These are phyloP conservation scores for Xylariaceae sp. DNA, from an alignment of 2,329 filamentous ascomycete species.

Conservation along the genomic window DNA sequence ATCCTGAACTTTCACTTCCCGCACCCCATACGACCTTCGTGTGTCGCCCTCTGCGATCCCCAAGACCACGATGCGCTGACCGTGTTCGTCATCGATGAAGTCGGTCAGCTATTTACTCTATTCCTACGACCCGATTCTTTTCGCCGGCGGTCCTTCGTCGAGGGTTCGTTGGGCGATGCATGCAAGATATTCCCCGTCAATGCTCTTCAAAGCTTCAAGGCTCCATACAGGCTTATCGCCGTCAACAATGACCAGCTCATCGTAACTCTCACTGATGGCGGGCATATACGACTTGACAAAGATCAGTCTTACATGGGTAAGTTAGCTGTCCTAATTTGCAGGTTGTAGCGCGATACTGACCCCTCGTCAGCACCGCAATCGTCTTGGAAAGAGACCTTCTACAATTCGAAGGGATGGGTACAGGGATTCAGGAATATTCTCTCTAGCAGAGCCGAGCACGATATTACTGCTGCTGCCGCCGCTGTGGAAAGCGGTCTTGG, in stretches of 20 bases:
- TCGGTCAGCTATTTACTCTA: conserved; percentile 78
- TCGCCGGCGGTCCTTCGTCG: conserved; percentile 61
- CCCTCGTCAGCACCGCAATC: conserved; percentile 28
- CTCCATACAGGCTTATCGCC: conserved; percentile 76
- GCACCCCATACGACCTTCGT: conserved; percentile 66
- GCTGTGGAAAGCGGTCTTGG: conserved; percentile 52
- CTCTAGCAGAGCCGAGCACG: conserved; percentile 59
- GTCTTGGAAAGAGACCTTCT: conserved; percentile 68
- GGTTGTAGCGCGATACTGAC: conserved; percentile 21
- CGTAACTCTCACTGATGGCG: conserved; percentile 75
- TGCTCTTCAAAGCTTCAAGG: conserved; percentile 66
- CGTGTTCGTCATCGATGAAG: conserved; percentile 62
- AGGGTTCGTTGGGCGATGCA: conserved; percentile 69
- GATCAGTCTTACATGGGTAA: conserved; percentile 46
- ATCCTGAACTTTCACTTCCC: conserved; percentile 76
- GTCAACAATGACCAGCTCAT: conserved; percentile 70
- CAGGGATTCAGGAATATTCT: conserved; percentile 63
- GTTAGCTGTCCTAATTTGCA: conserved; percentile 18
- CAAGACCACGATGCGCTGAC: conserved; percentile 58
- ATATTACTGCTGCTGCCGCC: conserved; percentile 63
- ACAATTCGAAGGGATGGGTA: conserved; percentile 69
- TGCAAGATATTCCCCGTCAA: conserved; percentile 71
- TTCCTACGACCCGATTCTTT: conserved; percentile 82
- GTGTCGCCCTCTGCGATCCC: conserved; percentile 78
- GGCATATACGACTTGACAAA: conserved; percentile 66